Evolutionary conservation across 352 stramenopile genomes (phyloP).

Genomic region (Blastocystis sp.): DNA sequence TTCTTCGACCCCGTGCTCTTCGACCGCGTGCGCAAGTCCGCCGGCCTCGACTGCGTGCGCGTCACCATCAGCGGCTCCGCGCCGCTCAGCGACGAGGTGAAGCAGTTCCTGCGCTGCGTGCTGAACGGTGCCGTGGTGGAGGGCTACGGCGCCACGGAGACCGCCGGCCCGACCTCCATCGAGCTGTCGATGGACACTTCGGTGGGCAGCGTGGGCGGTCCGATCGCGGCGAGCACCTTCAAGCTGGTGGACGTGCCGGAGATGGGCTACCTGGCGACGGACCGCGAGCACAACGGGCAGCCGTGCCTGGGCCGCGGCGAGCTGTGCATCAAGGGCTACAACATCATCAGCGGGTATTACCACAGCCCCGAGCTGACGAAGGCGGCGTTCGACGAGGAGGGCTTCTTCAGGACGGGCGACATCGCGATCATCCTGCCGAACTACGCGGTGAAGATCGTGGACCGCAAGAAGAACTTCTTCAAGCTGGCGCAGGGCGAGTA

Average conservation of each 20-base stretch:
- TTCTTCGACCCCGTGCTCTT: slow-evolving; percentile 92
- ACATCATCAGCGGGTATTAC: slow-evolving; percentile 81
- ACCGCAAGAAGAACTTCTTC: slow-evolving; percentile 84
- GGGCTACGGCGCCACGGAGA: slow-evolving; percentile 92
- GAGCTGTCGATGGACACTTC: slow-evolving; percentile 77
- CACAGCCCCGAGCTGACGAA: slow-evolving; percentile 77
- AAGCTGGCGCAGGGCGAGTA: slow-evolving; percentile 83
- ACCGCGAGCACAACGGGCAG: slow-evolving; percentile 73
- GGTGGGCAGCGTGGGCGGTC: slow-evolving; percentile 85
- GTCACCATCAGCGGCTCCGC: slow-evolving; percentile 88
- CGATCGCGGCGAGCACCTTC: slow-evolving; percentile 82
- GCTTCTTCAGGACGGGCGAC: slow-evolving; percentile 78
- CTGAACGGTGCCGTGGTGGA: slow-evolving; percentile 85
- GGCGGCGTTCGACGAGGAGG: slow-evolving; percentile 73
- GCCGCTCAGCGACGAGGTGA: slow-evolving; percentile 85
- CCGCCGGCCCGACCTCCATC: slow-evolving; percentile 79
- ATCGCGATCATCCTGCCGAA: slow-evolving; percentile 80
- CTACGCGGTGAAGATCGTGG: slow-evolving; percentile 79
- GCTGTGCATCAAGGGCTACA: slow-evolving; percentile 79
- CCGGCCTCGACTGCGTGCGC: slow-evolving; percentile 84
- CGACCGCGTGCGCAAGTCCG: slow-evolving; percentile 83
- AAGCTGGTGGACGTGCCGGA: slow-evolving; percentile 89
- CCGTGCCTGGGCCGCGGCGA: slow-evolving; percentile 74
- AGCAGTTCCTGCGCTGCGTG: slow-evolving; percentile 88
- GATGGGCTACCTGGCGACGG: slow-evolving; percentile 88